These are phyloP conservation scores for Hemileccinum rubropunctum DNA, from an alignment of 768 basidiomycete species.

Conservation along the genomic window DNA sequence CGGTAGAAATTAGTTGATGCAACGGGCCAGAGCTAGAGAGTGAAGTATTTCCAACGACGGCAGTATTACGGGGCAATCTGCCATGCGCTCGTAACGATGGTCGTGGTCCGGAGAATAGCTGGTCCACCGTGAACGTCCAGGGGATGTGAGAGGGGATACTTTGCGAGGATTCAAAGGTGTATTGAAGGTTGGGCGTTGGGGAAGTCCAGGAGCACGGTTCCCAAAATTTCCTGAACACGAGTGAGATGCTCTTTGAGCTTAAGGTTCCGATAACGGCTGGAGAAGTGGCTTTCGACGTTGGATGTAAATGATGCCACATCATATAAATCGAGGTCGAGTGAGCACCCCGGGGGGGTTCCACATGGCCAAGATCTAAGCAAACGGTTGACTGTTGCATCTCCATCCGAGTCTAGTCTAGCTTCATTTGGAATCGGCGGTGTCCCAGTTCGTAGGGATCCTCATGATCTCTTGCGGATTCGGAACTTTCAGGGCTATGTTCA, in stretches of 20 bases:
- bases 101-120: neutral
- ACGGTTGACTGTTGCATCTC: neutral
- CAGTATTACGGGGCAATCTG: neutral
- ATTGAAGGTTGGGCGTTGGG: neutral
- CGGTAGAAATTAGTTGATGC: neutral
- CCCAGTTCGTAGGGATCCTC: neutral
- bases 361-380: slow-evolving; percentile 19
- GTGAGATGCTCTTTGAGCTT: slow-evolving; percentile 1
- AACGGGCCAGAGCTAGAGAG: neutral
- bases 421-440: slow-evolving; percentile 3
- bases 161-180: neutral
- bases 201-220: neutral
- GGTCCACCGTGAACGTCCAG: neutral
- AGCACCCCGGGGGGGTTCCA: slow-evolving; percentile 2
- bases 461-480: neutral
- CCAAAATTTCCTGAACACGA: neutral
- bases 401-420: neutral
- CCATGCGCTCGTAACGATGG: neutral
- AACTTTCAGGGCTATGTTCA: slow-evolving; percentile 7
- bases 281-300: neutral
- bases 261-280: slow-evolving; percentile 11
- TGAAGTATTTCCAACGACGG: neutral
- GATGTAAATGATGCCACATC: neutral
- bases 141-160: no score
- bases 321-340: neutral